These are phyloP conservation scores for Cryptosporidium tyzzeri DNA, from an alignment of 169 alveolate species.

Conservation along the genomic window DNA sequence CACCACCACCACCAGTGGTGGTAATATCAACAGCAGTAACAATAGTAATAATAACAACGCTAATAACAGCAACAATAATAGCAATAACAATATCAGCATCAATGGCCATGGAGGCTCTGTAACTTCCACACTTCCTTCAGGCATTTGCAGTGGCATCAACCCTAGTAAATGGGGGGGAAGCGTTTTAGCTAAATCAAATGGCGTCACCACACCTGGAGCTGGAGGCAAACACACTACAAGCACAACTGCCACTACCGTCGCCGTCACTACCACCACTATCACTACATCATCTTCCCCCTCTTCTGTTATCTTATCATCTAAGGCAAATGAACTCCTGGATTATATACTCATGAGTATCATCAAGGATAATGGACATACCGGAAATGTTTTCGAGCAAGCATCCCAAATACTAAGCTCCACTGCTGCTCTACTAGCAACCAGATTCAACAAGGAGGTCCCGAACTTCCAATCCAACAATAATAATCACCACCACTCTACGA, in stretches of 20 bases:
- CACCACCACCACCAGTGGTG: neutral
- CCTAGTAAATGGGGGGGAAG: neutral
- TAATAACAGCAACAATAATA: neutral
- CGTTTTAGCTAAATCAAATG: neutral
- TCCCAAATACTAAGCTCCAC: conserved; percentile 29
- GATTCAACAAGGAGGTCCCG: conserved; percentile 36
- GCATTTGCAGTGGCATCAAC: neutral
- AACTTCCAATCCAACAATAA: neutral
- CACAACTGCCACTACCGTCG: no score
- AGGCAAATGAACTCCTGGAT: conserved; percentile 34
- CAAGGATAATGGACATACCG: conserved; percentile 22
- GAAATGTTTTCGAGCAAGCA: conserved; percentile 29
- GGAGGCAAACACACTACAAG: neutral
- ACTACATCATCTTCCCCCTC: neutral
- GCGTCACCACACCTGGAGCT: neutral
- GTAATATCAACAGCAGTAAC: neutral
- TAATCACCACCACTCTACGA: neutral
- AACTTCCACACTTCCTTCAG: conserved; percentile 1
- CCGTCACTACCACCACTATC: neutral
- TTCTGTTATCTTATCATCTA: neutral
- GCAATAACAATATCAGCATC: neutral
- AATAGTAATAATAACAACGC: neutral
- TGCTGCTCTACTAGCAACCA: conserved; percentile 14
- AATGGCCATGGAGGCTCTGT: neutral
- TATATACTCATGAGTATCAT: conserved; percentile 10